Conservation (phyloP, 257 asterid genomes). For the Salvia splendens region DNA sequence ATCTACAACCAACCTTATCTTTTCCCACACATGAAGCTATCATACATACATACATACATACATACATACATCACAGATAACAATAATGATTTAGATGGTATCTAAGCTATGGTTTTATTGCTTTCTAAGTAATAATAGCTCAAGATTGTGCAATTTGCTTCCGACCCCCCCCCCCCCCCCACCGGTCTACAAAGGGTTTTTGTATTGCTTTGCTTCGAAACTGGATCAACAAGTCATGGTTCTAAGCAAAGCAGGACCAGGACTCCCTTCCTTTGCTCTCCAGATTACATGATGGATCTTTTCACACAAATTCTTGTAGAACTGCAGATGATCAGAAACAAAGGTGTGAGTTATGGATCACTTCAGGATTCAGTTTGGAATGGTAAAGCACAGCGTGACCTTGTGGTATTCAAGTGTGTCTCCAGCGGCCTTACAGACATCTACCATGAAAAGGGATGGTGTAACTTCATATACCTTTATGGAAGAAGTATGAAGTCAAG, state of each 20-base stretch:
- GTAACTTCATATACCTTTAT: constrained; percentile 83
- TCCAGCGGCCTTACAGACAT: constrained; percentile 90
- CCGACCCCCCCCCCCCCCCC: too few relatives aligned
- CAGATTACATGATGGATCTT: constrained; percentile 60
- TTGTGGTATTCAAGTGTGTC: constrained; percentile 91
- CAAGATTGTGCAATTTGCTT: neutral
- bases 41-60: too few relatives aligned
- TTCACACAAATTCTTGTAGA: constrained; percentile 74
- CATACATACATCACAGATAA: neutral
- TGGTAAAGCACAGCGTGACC: constrained; percentile 41
- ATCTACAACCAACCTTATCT: neutral
- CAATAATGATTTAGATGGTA: neutral
- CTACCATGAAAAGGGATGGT: constrained; percentile 93
- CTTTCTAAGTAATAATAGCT: neutral
- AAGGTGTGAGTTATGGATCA: constrained; percentile 6
- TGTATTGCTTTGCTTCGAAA: constrained; percentile 18
- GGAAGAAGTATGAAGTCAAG: constrained; percentile 10
- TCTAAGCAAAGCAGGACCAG: constrained; percentile 44
- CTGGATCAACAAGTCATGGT: constrained; percentile 61
- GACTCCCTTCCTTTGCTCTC: constrained; percentile 64
- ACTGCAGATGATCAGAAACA: constrained; percentile 49
- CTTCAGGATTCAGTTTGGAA: constrained; percentile 15
- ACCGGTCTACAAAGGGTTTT: neutral
- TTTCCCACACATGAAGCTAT: neutral
- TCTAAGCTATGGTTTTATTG: neutral